Conservation (phyloP, 805 yeast genomes). For the Blastobotrys muscicola region DNA sequence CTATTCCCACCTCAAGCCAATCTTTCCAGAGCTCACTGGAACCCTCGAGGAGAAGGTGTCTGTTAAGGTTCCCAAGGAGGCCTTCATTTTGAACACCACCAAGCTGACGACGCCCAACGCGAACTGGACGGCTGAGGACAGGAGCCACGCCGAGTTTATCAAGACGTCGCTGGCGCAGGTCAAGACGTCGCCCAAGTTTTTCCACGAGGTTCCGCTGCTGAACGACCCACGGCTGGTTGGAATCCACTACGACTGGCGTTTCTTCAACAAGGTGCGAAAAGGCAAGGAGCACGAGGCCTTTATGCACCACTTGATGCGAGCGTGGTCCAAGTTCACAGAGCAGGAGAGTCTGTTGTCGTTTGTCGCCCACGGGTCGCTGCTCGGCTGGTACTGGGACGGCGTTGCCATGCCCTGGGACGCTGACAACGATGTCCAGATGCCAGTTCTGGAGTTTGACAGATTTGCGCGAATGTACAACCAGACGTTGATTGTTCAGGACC, state of each 20-base stretch:
- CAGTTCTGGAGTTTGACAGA: slow-evolving; percentile 38
- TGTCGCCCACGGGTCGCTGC: slow-evolving; percentile 40
- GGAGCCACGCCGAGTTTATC: slow-evolving; percentile 11
- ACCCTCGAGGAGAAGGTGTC: slow-evolving; percentile 7
- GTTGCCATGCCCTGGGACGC: slow-evolving; percentile 45
- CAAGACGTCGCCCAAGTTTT: slow-evolving; percentile 13
- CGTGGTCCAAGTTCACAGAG: slow-evolving; percentile 37
- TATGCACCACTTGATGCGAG: slow-evolving; percentile 37
- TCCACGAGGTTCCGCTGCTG: slow-evolving; percentile 13
- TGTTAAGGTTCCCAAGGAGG: slow-evolving; percentile 7
- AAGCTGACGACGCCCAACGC: slow-evolving; percentile 5
- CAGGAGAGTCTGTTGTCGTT: slow-evolving; percentile 37
- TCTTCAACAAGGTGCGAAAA: slow-evolving; percentile 39
- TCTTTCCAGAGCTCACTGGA: slow-evolving; percentile 1
- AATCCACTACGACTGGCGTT: slow-evolving; percentile 54
- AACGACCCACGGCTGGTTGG: slow-evolving; percentile 18
- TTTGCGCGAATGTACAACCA: slow-evolving; percentile 40
- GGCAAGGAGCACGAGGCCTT: slow-evolving; percentile 34
- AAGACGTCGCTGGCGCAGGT: slow-evolving; percentile 8
- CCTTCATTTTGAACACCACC: slow-evolving; percentile 12
- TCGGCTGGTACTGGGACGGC: slow-evolving; percentile 45
- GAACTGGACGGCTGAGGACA: neutral
- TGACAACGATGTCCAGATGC: slow-evolving; percentile 42
- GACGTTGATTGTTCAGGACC: slow-evolving; percentile 37
- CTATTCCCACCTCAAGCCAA: neutral